Percentiles rank a stretch among this genome's conserved stretches.
Evolutionary conservation across 306 rosid genomes (phyloP).

Genomic region (Vigna angularis): DNA sequence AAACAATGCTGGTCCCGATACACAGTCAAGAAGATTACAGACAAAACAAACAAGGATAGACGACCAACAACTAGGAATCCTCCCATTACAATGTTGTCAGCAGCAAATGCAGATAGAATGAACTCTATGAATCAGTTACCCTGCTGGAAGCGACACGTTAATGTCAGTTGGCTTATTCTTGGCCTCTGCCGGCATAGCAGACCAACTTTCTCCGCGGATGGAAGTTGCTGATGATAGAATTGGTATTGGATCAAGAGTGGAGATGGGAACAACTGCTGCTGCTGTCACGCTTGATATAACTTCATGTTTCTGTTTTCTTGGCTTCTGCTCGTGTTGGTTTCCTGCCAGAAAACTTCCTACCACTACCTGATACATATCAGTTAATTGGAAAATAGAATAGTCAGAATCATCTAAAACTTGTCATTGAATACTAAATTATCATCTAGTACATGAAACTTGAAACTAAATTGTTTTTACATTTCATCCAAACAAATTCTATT

Average conservation of each 20-base stretch:
- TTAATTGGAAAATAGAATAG: conserved; percentile 15
- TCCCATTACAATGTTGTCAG: conserved; percentile 51
- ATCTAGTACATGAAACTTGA: conserved; percentile 25
- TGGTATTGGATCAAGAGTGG: conserved; percentile 69
- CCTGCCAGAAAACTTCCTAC: conserved; percentile 96
- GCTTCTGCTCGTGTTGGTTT: conserved; percentile 87
- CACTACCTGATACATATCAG: conserved; percentile 67
- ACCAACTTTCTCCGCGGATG: conserved; percentile 75
- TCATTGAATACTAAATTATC: conserved; percentile 6
- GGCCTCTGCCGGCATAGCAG: conserved; percentile 65
- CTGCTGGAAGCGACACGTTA: conserved; percentile 72
- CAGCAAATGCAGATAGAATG: conserved; percentile 38
- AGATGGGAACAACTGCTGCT: conserved; percentile 65
- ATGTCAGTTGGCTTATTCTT: conserved; percentile 73
- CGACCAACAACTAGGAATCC: conserved; percentile 43
- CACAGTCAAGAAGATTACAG: conserved; percentile 52
- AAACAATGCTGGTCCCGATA: conserved; percentile 41
- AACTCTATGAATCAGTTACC: conserved; percentile 42
- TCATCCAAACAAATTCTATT: not conserved
- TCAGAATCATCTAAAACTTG: conserved; percentile 28
- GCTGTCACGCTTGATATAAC: conserved; percentile 51
- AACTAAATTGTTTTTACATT: not conserved
- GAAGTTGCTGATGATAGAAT: conserved; percentile 58
- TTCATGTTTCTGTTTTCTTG: conserved; percentile 79
- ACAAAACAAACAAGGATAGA: conserved; percentile 51